A percentile compares a stretch with the other conserved stretches of the same genome.
These are phyloP conservation scores for Aspergillus versicolor DNA, from an alignment of 2,329 filamentous ascomycete species.

Conservation along the genomic window DNA sequence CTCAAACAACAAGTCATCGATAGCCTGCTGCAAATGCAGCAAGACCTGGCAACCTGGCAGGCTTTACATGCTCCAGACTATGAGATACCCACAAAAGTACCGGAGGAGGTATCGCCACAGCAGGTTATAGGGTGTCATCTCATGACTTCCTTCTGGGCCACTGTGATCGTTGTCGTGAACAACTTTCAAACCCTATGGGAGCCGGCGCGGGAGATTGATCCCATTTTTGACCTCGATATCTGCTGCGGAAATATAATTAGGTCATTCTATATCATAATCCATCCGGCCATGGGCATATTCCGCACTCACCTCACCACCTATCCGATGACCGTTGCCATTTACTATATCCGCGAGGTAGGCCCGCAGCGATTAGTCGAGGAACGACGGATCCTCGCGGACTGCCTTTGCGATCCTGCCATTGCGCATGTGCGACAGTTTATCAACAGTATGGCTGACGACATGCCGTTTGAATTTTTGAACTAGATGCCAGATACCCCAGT, in stretches of 20 bases:
- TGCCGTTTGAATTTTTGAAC: background rate
- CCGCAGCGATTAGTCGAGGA: background rate
- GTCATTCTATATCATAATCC: background rate
- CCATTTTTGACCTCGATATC: background rate
- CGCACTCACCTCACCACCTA: background rate
- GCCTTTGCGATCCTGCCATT: conserved; percentile 1
- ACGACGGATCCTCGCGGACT: background rate
- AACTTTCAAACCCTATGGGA: background rate
- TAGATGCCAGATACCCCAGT: background rate
- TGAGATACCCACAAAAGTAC: background rate
- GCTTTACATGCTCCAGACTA: conserved; percentile 1
- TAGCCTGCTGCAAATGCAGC: background rate
- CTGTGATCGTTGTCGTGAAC: background rate
- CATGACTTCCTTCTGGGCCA: background rate
- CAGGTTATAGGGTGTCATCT: conserved; percentile 4
- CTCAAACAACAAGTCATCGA: background rate
- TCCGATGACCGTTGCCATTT: background rate
- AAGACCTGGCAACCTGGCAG: conserved; percentile 2
- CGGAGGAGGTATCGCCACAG: background rate
- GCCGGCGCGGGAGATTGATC: background rate
- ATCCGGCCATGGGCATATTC: conserved; percentile 2
- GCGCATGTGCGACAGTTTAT: conserved; percentile 8
- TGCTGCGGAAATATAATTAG: conserved; percentile 6
- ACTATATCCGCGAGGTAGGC: background rate
- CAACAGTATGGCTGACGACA: background rate